phyloP scores from a whole-genome alignment of 805 yeast species.

The Spathaspora arborariae region DNA sequence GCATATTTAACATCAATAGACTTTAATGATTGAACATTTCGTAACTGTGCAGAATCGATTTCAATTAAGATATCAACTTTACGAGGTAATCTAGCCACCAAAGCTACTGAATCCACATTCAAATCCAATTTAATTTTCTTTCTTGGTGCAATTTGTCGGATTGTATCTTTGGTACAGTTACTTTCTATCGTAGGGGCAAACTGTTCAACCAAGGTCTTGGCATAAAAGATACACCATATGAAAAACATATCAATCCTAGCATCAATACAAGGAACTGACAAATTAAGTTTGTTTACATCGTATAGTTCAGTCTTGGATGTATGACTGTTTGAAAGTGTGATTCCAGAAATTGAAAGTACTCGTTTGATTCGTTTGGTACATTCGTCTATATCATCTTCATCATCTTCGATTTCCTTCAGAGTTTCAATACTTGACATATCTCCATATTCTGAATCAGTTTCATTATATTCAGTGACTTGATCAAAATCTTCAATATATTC shows the following conservation, averaged over 20 bases:
- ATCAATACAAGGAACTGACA: conserved; percentile 33
- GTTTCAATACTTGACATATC: conserved; percentile 35
- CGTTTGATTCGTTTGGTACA: conserved; percentile 25
- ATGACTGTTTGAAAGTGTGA: conserved; percentile 20
- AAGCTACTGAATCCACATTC: conserved; percentile 28
- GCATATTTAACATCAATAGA: conserved; percentile 28
- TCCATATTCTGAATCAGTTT: conserved; percentile 18
- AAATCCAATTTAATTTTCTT: conserved; percentile 28
- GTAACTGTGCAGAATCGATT: conserved; percentile 27
- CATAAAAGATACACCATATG: conserved; percentile 40
- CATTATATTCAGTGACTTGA: conserved; percentile 16
- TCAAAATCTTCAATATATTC: conserved; percentile 35
- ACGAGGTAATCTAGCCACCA: conserved; percentile 43
- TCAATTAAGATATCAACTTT: conserved; percentile 47
- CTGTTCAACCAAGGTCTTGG: conserved; percentile 26
- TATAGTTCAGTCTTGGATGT: conserved; percentile 12
- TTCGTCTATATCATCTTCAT: conserved; percentile 13
- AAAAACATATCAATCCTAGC: conserved; percentile 38
- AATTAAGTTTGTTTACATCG: conserved; percentile 23
- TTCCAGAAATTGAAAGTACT: conserved; percentile 27
- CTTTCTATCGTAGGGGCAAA: conserved; percentile 31
- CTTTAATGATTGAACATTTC: conserved; percentile 24
- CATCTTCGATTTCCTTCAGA: conserved; percentile 6
- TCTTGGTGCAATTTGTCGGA: conserved; percentile 14
- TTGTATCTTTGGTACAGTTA: conserved; percentile 23